Evolutionary conservation across 179 eudicot species (phyloP), one percentile per base, ranked within the genome.

Genomic region (Beta macrorhiza): DNA sequence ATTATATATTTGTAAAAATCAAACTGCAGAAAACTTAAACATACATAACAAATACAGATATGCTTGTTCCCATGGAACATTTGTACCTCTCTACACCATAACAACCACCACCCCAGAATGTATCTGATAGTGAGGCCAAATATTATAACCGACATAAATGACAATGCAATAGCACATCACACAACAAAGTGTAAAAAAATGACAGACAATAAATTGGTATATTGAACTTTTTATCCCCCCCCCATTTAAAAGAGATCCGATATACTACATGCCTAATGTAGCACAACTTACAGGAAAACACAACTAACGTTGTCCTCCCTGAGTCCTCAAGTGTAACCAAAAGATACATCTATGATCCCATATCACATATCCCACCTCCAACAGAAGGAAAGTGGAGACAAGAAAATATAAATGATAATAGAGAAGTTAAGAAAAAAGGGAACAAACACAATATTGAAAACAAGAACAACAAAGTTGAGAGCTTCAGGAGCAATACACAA

Each of bases 1-100:
- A 65, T 57, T 67, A 77, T 47, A 80, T 9, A 70, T 78, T 17
- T 74, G 74, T 42, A 55, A 77, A 17, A 16, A 71, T 37, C 16
- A 67, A 75, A 62, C 56, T 52, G 61, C 29, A 72, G 5, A 68
- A 68, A 51, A 49, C 68, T 45, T 0, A 55, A 51, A 74, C 19
- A 82, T 1, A 68, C 72, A 75, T 55, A 29, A 37, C 5, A 49
- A 9, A 49, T 49, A 49, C 53, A 6, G 44, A 14, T 47, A 17
- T 15, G 45, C 45, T 73, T 73, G 29, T 14, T 47, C 7, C 22
- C 16, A 15, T 22, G 5, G 55, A 49, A 14, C 62, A 73, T 52
- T 13, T 52, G n/a, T 25, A 73, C 25, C 25, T 73, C 44, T 52
- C 20, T 22, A 53, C 76, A 73, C 44, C 76, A 73, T 52, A 25